Evolutionary conservation across 2,329 filamentous ascomycete genomes (phyloP), one percentile per base, ranked within the genome.

Genomic region (Mycosphaerella sp.): DNA sequence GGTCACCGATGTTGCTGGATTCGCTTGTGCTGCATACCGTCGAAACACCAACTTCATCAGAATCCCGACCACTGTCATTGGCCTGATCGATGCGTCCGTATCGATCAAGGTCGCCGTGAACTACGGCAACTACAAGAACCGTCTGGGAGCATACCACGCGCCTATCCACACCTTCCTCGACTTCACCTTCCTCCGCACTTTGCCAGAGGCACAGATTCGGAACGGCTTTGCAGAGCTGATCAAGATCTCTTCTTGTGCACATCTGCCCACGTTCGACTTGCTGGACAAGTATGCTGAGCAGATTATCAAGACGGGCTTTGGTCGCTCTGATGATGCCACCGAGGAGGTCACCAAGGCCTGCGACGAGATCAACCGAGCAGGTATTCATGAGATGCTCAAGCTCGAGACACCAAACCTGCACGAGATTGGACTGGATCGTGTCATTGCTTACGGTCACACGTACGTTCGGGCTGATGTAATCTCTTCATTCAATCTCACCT

Each of bases 51-150:
- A 86, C 71, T 88, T 79, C 72, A 86, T 88, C 66, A 82, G 85
- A 45, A 79, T 88, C 7, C 85, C 85, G 1, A 88, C 85, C 0
- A 88, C 85, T 0, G 82, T 88, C 59, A 87, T 89, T 64, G 85
- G 85, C 8, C 75, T 89, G 45, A 88, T 88, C 56, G 85, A 89
- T 65, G 85, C 85, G 2, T 86, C 83, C 14, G 85, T 88, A 48
- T 85, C 81, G 36, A 88, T 88, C 75, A 87, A 88, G 67, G 85
- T 88, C n/a, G 85, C 83, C 10, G 84, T 88, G 64, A 88, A 88
- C 73, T 87, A 87, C 64, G 84, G 83, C 67, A 81, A 83, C 68
- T 86, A 87, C 75, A 88, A 88, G 76, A 88, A 88, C 72, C 77
- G 84, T 10, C 78, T 88, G 0, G 84, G 84, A 29, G 85, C 84